Conservation (phyloP, 2,329 filamentous ascomycete species). For the Dothidotthia symphoricarpi region DNA sequence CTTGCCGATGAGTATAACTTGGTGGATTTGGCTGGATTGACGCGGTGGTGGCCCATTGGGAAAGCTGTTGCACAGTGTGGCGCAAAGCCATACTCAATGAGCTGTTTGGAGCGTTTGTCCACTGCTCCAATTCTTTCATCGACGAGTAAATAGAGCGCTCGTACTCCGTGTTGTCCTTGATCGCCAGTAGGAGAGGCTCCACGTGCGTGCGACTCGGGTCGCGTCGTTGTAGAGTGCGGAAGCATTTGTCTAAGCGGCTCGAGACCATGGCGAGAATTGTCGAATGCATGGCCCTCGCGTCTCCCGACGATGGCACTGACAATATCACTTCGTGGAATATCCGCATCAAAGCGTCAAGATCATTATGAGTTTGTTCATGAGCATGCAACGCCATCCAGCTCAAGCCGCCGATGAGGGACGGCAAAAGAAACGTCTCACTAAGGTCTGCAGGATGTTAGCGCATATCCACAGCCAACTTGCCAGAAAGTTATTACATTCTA, state of each 20-base stretch:
- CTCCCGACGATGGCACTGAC: slow-evolving; percentile 67
- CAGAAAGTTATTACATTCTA: slow-evolving; percentile 68
- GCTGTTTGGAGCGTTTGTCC: slow-evolving; percentile 57
- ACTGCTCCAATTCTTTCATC: slow-evolving; percentile 66
- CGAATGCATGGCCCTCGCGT: slow-evolving; percentile 68
- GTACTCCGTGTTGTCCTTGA: slow-evolving; percentile 58
- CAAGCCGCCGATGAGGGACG: slow-evolving; percentile 71
- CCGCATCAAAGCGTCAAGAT: slow-evolving; percentile 67
- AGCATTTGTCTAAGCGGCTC: slow-evolving; percentile 64
- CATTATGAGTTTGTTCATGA: slow-evolving; percentile 61
- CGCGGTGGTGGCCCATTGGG: slow-evolving; percentile 63
- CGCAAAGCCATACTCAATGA: slow-evolving; percentile 60
- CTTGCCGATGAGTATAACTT: slow-evolving; percentile 69
- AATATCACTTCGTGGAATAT: slow-evolving; percentile 71
- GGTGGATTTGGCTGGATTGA: slow-evolving; percentile 55
- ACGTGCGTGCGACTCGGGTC: slow-evolving; percentile 68
- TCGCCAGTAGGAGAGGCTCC: slow-evolving; percentile 64
- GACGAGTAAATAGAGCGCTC: slow-evolving; percentile 63
- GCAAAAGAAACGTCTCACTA: slow-evolving; percentile 76
- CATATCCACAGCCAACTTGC: slow-evolving; percentile 75
- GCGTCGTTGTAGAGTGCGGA: slow-evolving; percentile 65
- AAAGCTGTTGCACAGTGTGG: slow-evolving; percentile 61
- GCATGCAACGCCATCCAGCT: slow-evolving; percentile 69
- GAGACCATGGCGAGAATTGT: slow-evolving; percentile 71
- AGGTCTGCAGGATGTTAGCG: slow-evolving; percentile 59